Evolutionary conservation across 2,329 filamentous ascomycete genomes (phyloP), one percentile per base, ranked within the genome.

Genomic region (Chalaropsis ovoidea): DNA sequence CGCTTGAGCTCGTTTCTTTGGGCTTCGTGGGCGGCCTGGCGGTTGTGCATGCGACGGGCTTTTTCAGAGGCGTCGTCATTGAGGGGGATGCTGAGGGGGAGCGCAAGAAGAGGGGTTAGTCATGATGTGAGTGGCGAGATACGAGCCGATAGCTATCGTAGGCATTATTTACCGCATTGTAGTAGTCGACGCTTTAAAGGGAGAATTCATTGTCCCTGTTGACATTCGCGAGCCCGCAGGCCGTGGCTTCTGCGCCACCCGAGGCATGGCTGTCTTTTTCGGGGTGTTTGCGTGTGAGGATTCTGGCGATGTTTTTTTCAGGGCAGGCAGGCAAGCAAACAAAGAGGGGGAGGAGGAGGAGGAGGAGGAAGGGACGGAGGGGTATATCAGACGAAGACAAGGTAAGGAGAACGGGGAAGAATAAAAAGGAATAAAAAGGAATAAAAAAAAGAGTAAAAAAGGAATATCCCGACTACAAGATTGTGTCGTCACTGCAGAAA

Each of bases 1-100:
- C 88, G 87, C 75, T 91, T 90, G 71, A 97, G 87, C 74, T 95
- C 86, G 76, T 94, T 94, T 81, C 95, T 89, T 74, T 96, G 92
- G 70, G 87, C 87, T 74, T 95, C 90, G 74, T 96, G 88, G 39
- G 90, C 84, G 42, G 89, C 90, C 77, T 95, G 90, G 72, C 94
- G 87, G 68, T 89, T 91, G 73, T 94, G 88, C 72, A 93, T 80
- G 62, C 94, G 88, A 71, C 87, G 87, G 61, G 91, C 92, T 76
- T 95, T 96, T 77, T 99, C 94, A 71, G 87, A 85, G 68, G 85
- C 86, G 80, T 99, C 94, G 78, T 99, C 94, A 78, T 97, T 97
- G 69, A 99, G 84, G 43, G 94, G 92, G 68, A 99, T 95, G 74
- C 66, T 67, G 13, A 19, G 27, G 11, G 3, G 10, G 15, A 15